Conservation (phyloP, 1,284 basidiomycete species). For the Trametes sp. region DNA sequence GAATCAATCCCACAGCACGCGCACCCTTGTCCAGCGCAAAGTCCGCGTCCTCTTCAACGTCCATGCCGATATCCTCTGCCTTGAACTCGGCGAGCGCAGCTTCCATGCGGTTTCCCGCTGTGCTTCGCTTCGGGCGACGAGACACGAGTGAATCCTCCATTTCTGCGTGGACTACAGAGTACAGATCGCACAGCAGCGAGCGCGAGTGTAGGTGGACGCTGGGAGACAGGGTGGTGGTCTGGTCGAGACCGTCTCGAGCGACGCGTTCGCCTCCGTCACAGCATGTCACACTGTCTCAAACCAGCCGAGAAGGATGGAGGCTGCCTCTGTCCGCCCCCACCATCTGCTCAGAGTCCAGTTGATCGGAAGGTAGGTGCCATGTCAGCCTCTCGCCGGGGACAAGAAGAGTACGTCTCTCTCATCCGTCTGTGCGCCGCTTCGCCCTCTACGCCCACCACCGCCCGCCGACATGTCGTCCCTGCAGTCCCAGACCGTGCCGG, state of each 20-base stretch:
- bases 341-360: not conserved
- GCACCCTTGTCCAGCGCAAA: constrained; percentile 69
- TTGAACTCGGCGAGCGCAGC: constrained; percentile 76
- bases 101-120: constrained; percentile 83
- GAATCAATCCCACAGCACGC: not conserved
- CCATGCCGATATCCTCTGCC: constrained; percentile 60
- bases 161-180: not conserved
- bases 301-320: not conserved
- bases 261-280: not conserved
- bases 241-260: not conserved
- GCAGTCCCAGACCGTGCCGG: not conserved
- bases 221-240: not conserved
- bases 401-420: not conserved
- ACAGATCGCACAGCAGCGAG: not conserved
- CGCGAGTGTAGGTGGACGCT: too few relatives aligned
- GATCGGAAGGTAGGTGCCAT: not conserved
- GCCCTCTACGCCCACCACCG: not conserved
- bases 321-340: not conserved
- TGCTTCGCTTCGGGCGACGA: constrained; percentile 70
- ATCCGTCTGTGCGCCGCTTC: not conserved
- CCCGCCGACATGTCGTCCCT: constrained; percentile 10
- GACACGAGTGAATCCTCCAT: constrained; percentile 60
- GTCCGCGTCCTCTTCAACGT: constrained; percentile 75
- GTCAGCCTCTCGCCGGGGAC: not conserved
- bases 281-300: not conserved